A percentile compares a stretch with the other conserved stretches of the same genome.
These are phyloP conservation scores for Aureobasidium vineae DNA, from an alignment of 2,329 filamentous ascomycete genomes.

Conservation along the genomic window DNA sequence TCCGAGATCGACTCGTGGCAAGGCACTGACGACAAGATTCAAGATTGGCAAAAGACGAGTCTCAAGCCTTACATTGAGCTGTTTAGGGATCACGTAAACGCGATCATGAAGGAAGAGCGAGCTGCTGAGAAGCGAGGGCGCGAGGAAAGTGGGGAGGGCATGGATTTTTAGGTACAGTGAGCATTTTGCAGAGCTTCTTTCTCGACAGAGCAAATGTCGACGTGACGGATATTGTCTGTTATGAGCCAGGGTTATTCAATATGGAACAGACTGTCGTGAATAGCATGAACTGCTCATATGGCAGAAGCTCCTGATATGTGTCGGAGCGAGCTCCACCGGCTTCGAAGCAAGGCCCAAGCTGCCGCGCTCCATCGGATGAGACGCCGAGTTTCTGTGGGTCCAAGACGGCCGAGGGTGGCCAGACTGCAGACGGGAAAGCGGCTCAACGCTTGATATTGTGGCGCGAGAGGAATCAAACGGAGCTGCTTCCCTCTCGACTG, in stretches of 20 bases:
- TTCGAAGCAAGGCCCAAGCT: not conserved
- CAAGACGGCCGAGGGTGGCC: not conserved
- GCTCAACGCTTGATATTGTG: constrained; percentile 9
- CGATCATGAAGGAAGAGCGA: constrained; percentile 71
- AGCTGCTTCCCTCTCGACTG: constrained; percentile 6
- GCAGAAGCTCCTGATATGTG: not conserved
- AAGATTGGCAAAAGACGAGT: constrained; percentile 96
- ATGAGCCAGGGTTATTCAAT: not conserved
- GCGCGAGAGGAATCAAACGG: not conserved
- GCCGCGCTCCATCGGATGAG: not conserved
- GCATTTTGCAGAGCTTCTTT: not conserved
- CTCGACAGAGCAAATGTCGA: not conserved
- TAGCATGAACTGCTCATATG: too few species aligned
- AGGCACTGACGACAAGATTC: constrained; percentile 47
- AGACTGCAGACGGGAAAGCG: constrained; percentile 1
- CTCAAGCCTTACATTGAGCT: constrained; percentile 89
- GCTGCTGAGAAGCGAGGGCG: constrained; percentile 52
- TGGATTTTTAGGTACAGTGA: constrained; percentile 60
- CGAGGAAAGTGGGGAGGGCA: constrained; percentile 53
- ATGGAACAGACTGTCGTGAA: not conserved
- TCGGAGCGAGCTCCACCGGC: not conserved
- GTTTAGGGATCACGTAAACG: constrained; percentile 77
- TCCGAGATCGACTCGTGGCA: constrained; percentile 82
- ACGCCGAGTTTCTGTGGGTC: not conserved
- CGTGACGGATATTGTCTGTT: not conserved